Base-by-base conservation (phyloP, 2,329 filamentous ascomycete species). In the Thelonectria rubi region DNA sequence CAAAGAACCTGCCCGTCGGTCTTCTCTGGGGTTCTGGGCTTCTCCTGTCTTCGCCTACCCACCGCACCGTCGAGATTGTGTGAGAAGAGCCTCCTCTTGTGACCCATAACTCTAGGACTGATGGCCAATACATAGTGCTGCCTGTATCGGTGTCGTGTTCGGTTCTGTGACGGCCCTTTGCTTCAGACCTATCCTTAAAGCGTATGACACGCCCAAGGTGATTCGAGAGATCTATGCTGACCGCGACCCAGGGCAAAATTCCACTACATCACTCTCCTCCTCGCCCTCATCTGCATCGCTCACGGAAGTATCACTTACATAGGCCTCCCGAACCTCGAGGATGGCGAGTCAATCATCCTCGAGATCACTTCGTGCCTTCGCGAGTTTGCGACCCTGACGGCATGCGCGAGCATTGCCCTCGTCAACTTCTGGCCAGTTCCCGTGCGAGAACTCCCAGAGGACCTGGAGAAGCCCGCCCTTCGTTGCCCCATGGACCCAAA, bases 1-100 rank as follows among this genome's bases (percentile, higher is more conserved):
- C 50, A 18, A 42, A 42, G 34, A 34, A 64, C 18, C n/a, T 68
- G 40, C 60, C 68, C 20, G 57, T 50, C 18, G 67, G 68, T 12
- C 55, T 57, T 30, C 56, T 71, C 9, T 57, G 61, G 26, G 67
- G 65, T 58, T 48, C 69, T 42, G 55, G 59, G 18, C 17, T 69
- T 18, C 61, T 62, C 15, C 42, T 71, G 26, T 58, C 20, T 24
- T 42, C 66, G 42, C 55, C 65, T 10, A 65, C 51, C 26, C 47
- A 64, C 48, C 54, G 43, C 50, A 46, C 53, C 24, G 40, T 64
- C 14, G 55, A 63, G 42, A 58, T 51, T 30, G 60, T 63, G 69
- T 71, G 65, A 68, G 69, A 51, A 20, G 20, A 39, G 47, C 12
- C 12, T 15, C 6, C 8, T 11, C 11, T 17, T 34, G 7, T 18